Evolutionary conservation across 202 grass and related monocot species (phyloP), one percentile per base, ranked within the genome.

Genomic region (Musa balbisiana): DNA sequence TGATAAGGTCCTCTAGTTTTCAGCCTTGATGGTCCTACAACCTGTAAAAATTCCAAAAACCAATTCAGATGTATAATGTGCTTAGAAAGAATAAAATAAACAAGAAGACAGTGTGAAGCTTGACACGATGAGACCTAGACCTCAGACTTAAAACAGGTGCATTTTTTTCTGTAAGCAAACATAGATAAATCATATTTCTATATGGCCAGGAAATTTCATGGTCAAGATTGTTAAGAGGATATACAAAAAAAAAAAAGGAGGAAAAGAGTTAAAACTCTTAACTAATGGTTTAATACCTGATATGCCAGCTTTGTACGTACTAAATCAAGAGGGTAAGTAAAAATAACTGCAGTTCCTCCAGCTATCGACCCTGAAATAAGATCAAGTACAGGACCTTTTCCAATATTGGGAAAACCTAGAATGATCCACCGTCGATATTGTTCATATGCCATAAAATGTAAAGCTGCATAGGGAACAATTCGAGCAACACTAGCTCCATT

Each of bases 371-470:
- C 91, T 2, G 94, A 70, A 66, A 91, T 20, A 29, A 94, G 85
- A 89, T 98, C 91, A 87, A 98, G 88, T 83, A 88, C 76, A 78
- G 94, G 94, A 17, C 94, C 94, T 76, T 88, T 82, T 71, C 90
- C 78, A 54, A 94, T 69, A 89, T 91, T 82, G 83, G 94, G 94
- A 55, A 91, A 87, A 82, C 80, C 76, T 83, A 86, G 85, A 81
- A 98, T 91, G 52, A 98, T 94, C 94, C 88, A 98, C 63, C 94
- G 79, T 6, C 88, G 83, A 81, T 92, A 93, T 71, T 98, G 91
- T 89, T 98, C 94, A 78, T 98, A 98, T 22, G 91, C 81, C 94
- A 94, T 98, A 87, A 92, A 94, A 89, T 98, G 91, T 72, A 98
- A 87, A 76, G 91, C 91, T 78, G 91, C 91, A 89, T 94, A 98